These are phyloP conservation scores for Exophiala viscosa DNA, from an alignment of 2,329 filamentous ascomycete species.

Conservation along the genomic window DNA sequence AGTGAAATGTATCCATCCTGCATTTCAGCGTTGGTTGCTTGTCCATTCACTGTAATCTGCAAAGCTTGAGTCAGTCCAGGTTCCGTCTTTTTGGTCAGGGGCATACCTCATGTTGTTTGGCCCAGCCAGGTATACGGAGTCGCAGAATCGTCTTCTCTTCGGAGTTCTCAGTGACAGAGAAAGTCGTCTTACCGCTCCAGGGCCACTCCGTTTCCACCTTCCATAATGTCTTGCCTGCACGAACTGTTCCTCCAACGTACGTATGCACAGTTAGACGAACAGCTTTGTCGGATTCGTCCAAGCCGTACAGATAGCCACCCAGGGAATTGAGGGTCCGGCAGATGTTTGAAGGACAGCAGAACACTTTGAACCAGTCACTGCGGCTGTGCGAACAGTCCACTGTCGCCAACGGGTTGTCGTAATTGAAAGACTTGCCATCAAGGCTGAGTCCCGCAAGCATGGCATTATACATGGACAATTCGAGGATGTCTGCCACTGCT, in stretches of 20 bases:
- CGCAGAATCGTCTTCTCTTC: background rate
- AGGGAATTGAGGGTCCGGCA: background rate
- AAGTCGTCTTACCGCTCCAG: background rate
- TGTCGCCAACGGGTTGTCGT: background rate
- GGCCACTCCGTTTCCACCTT: background rate
- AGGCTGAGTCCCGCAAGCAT: background rate
- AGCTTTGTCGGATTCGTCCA: background rate
- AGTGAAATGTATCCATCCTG: background rate
- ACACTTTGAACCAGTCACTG: background rate
- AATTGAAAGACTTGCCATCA: background rate
- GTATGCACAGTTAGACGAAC: background rate
- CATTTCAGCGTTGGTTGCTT: background rate
- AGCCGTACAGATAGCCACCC: background rate
- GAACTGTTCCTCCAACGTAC: background rate
- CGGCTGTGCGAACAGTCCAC: background rate
- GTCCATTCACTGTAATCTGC: background rate
- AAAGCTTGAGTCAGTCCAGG: background rate
- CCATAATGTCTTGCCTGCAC: background rate
- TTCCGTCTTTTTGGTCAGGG: background rate
- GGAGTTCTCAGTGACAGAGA: background rate
- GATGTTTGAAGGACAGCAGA: background rate
- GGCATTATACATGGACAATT: background rate
- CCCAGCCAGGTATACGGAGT: background rate
- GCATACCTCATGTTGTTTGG: background rate
- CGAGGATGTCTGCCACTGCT: background rate